Base-by-base conservation (phyloP, 2,329 filamentous ascomycete species). In the Exserohilum turcica region DNA sequence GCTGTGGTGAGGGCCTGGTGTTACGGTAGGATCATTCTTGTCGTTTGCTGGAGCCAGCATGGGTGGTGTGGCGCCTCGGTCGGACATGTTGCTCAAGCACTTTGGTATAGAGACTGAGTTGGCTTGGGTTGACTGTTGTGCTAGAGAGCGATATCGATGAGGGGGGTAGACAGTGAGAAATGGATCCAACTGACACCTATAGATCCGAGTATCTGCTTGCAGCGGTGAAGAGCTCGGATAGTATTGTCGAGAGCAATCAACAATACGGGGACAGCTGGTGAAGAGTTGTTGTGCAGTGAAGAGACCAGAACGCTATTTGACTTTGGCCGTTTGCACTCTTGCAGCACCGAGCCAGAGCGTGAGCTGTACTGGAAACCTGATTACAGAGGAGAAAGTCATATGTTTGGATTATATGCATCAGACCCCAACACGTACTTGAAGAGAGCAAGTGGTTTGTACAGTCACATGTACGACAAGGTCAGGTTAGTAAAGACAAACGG, bases 11-110 rank as follows among this genome's bases (percentile, higher is more conserved):
- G 33, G 5, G 9, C 35, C 40, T 9, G 43, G 50, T 24, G 45
- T 55, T 1, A 47, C 19, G n/a, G 48, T 38, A 29, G 43, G 31
- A 16, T 24, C 27, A 21, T 47, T 50, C 13, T 37, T 36, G 15
- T 35, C 19, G 31, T 15, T 32, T 16, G 27, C 10, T 32, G 45
- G 19, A 9, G 9, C 6, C 29, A 21, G 27, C 15, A 35, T 43
- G 3, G 32, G 6, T 33, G 19, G 10, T 8, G 12, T 15, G 18
- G 31, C 6, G 35, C 15, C 9, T 42, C 12, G 6, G 5, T 32
- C 8, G 10, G 27, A 33, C 37, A 31, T 32, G 1, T 16, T 16
- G 16, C 10, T 32, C 38, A 36, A n/a, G 37, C 2, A 13, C 27
- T 13, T 15, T 43, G 12, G 18, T 44, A 21, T 36, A 10, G 27